phyloP scores from a whole-genome alignment of 805 yeast genomes.

The Yarrowia keelungensis region DNA sequence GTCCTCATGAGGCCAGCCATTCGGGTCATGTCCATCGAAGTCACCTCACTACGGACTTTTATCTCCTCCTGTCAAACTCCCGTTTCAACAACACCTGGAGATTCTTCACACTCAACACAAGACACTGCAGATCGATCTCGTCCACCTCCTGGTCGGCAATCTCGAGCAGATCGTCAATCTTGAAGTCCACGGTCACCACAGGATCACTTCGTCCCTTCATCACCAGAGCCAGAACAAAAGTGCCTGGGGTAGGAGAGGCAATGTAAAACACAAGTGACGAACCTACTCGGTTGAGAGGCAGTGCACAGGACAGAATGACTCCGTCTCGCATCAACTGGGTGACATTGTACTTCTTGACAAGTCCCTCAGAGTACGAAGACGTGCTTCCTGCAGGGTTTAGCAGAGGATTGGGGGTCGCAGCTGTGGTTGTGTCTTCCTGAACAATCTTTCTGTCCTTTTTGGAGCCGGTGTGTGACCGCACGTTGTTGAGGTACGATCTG shows the following conservation, averaged over 20 bases:
- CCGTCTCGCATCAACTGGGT: conserved; percentile 46
- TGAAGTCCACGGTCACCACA: conserved; percentile 47
- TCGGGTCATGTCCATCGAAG: too few relatives aligned
- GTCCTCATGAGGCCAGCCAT: too few relatives aligned
- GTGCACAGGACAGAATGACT: conserved; percentile 45
- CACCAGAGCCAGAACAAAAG: conserved; percentile 48
- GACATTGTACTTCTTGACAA: conserved; percentile 45
- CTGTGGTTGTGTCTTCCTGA: conserved; percentile 1
- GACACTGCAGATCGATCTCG: conserved; percentile 47
- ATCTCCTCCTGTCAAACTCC: conserved; percentile 43
- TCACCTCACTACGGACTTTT: neutral
- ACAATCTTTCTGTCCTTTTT: conserved; percentile 45
- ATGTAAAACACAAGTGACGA: conserved; percentile 43
- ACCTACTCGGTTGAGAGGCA: conserved; percentile 43
- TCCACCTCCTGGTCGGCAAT: conserved; percentile 44
- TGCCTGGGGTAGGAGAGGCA: conserved; percentile 48
- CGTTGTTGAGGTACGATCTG: conserved; percentile 50
- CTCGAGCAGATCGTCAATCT: conserved; percentile 50
- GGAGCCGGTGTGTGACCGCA: conserved; percentile 48
- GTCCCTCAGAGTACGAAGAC: conserved; percentile 39
- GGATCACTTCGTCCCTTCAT: conserved; percentile 48
- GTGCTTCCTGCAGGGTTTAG: conserved; percentile 19
- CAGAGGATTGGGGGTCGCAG: conserved; percentile 31
- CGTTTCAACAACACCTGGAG: conserved; percentile 46
- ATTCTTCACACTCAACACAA: conserved; percentile 45